Conservation (phyloP, 305 asterid species). For the Stenogyne calaminthoides region DNA sequence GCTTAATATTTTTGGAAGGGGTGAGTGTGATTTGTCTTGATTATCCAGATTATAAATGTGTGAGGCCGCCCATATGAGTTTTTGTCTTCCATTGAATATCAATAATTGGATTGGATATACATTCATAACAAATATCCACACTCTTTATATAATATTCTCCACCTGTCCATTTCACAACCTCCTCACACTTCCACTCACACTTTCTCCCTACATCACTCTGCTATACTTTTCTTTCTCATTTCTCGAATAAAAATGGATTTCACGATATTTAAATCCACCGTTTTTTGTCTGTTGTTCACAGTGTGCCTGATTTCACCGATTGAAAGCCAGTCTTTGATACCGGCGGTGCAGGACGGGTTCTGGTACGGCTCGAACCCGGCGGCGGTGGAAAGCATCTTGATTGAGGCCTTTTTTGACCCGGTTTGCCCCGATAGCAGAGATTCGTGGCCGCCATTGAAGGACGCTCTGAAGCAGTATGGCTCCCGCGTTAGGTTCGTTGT, state of each 20-base stretch:
- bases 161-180: neutral
- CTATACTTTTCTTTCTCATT: too few relatives aligned
- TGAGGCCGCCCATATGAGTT: too few relatives aligned
- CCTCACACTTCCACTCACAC: neutral
- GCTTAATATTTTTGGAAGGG: too few relatives aligned
- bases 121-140: neutral
- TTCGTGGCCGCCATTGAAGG: constrained; percentile 85
- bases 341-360: constrained; percentile 65
- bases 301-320: constrained; percentile 20
- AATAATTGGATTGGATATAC: too few relatives aligned
- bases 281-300: neutral
- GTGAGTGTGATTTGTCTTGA: too few relatives aligned
- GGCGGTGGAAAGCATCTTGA: constrained; percentile 35
- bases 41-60: too few relatives aligned
- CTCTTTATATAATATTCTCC: neutral
- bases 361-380: constrained; percentile 47
- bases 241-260: constrained; percentile 20
- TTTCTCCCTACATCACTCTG: neutral
- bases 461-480: constrained; percentile 52
- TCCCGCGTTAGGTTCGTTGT: constrained; percentile 54
- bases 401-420: constrained; percentile 92
- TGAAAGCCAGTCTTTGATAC: constrained; percentile 42
- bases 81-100: too few relatives aligned
- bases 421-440: constrained; percentile 90
- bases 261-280: neutral